Percentiles rank a stretch among this genome's conserved stretches.
phyloP scores from a whole-genome alignment of 106 monocot genomes.

The Apostasia shenzhenica region DNA sequence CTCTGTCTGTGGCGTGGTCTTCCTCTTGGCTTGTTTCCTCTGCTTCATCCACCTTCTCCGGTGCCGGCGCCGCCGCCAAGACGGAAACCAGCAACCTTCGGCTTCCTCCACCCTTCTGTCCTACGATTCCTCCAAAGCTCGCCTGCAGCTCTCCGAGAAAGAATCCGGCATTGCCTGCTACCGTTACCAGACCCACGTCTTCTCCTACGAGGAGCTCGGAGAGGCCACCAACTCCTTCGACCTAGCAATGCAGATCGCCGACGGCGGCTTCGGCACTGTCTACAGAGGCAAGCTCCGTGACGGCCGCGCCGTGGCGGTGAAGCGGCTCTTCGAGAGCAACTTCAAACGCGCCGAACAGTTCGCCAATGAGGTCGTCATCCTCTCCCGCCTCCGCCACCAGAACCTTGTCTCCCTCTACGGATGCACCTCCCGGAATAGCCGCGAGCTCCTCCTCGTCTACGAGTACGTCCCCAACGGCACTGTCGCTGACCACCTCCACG shows the following conservation, averaged over 20 bases:
- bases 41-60: not conserved
- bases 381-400: conserved; percentile 35
- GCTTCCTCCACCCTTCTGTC: not conserved
- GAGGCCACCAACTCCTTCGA: conserved; percentile 30
- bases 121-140: conserved; percentile 4
- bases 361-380: conserved; percentile 32
- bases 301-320: conserved; percentile 42
- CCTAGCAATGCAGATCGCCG: conserved; percentile 15
- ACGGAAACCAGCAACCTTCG: not conserved
- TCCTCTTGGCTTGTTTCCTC: not conserved
- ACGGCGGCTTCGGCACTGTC: conserved; percentile 29
- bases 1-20: not conserved
- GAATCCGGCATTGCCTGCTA: not conserved
- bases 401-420: conserved; percentile 52
- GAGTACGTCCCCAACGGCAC: conserved; percentile 19
- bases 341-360: conserved; percentile 31
- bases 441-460: conserved; percentile 24
- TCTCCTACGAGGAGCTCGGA: conserved; percentile 26
- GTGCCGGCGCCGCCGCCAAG: no score
- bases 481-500: conserved; percentile 27
- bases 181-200: conserved; percentile 18
- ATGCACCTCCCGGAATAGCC: conserved; percentile 36
- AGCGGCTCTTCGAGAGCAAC: conserved; percentile 46
- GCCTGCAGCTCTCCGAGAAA: conserved; percentile 5
- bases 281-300: conserved; percentile 39